Base-by-base conservation (phyloP, 257 asterid genomes). In the Cynanchum wilfordii region DNA sequence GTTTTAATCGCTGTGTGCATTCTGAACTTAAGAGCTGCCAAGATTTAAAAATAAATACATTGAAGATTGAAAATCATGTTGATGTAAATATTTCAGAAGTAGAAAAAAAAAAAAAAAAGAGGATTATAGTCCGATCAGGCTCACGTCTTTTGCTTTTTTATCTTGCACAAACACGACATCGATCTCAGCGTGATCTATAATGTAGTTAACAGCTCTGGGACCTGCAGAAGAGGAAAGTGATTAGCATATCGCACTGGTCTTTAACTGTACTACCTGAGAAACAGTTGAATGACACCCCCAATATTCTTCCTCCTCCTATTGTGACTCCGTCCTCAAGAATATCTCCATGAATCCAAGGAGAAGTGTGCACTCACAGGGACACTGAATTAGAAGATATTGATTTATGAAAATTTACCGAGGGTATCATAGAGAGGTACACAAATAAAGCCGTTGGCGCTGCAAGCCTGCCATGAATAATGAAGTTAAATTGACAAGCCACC, bases 341-440 rank as follows among this genome's bases (percentile, higher is more conserved):
- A 33, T 33, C 38, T 33, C 38, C 38, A 30, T 33, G 3, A 33
- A 33, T 3, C 3, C 3, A 33, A 33, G 17, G 20, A 52, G 17
- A 19, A 16, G 24, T 17, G 7, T 52, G 24, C 24, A 52, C 24
- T 22, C 22, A 50, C 55, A 1, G 3, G 5, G 2, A 50, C 55
- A 50, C 5, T 50, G 55, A 15, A 33, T 3, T 42, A 42, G 47
- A 42, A 42, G 47, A 42, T 42, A 42, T 0, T 42, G 54, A 16
- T 52, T 54, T 19, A 20, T 36, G 76, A 66, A 57, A 69, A 19
- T 73, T 66, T 73, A 93, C 99, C 99, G 30, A 94, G 94, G 27
- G 99, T 91, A 76, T 94, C 99, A 67, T 94, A 94, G 24, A 94
- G 92, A 63, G 97, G 99, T 29, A 91, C 99, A 73, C 97, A 94